Conservation (phyloP, 768 basidiomycete species). For the Pleurotus eryngii region DNA sequence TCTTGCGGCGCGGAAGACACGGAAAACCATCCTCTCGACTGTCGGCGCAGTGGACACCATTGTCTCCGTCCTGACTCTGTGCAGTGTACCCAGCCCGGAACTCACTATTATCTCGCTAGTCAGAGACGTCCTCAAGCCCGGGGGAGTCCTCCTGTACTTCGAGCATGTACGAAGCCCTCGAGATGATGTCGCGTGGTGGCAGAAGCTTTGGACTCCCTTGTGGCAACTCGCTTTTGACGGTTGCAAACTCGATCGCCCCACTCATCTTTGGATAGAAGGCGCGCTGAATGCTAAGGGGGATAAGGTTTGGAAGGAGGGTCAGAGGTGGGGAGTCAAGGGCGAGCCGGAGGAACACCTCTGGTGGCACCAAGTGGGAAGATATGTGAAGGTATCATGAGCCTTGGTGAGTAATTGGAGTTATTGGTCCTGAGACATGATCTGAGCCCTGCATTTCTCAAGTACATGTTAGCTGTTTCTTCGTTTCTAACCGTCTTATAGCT, state of each 20-base stretch:
- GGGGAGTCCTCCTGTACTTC: slow-evolving; percentile 62
- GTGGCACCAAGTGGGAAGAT: slow-evolving; percentile 56
- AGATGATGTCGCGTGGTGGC: slow-evolving; percentile 65
- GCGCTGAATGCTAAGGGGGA: slow-evolving; percentile 24
- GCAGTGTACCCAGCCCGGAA: slow-evolving; percentile 58
- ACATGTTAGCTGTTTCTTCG: too few relatives aligned
- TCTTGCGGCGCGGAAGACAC: slow-evolving; percentile 63
- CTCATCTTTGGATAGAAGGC: slow-evolving; percentile 43
- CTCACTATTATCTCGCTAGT: slow-evolving; percentile 43
- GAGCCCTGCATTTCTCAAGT: too few relatives aligned
- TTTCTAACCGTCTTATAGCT: slow-evolving; percentile 9
- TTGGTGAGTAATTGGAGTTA: too few relatives aligned
- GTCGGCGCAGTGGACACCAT: slow-evolving; percentile 51
- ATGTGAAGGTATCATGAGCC: slow-evolving; percentile 36
- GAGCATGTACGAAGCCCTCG: slow-evolving; percentile 65
- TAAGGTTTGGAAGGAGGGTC: slow-evolving; percentile 46
- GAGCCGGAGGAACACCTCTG: slow-evolving; percentile 59
- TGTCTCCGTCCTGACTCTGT: slow-evolving; percentile 62
- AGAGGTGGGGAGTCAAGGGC: slow-evolving; percentile 45
- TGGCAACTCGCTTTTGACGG: slow-evolving; percentile 63
- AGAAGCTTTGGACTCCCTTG: slow-evolving; percentile 67
- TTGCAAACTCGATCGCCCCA: slow-evolving; percentile 59
- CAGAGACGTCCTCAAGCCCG: slow-evolving; percentile 53
- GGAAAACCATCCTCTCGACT: slow-evolving; percentile 39
- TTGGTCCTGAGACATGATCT: too few relatives aligned